These are phyloP conservation scores for Magnaporthiopsis rhizophila DNA, from an alignment of 2,329 filamentous ascomycete species.

Conservation along the genomic window DNA sequence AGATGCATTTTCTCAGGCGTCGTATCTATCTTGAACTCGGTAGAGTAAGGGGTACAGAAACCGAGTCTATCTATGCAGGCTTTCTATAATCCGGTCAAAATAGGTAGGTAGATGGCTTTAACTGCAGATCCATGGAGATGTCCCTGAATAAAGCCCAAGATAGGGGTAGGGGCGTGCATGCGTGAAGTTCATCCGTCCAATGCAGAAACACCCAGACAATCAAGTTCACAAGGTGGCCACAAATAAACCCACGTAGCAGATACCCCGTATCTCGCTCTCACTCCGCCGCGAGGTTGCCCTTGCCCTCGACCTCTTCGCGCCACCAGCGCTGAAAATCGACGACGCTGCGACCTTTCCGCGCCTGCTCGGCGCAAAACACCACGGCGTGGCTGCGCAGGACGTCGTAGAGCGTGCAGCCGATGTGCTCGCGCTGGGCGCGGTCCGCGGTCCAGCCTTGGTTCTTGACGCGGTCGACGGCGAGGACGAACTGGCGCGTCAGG, in stretches of 20 bases:
- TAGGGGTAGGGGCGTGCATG: too few relatives aligned
- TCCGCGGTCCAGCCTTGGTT: constrained; percentile 57
- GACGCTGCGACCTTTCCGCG: constrained; percentile 59
- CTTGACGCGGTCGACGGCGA: constrained; percentile 73
- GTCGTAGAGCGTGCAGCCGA: constrained; percentile 82
- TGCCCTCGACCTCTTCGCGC: constrained; percentile 41
- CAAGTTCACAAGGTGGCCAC: too few relatives aligned
- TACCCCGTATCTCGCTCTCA: neutral
- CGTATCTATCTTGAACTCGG: neutral
- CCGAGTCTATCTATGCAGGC: neutral
- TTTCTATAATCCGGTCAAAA: neutral
- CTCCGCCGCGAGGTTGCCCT: neutral
- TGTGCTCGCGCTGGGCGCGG: constrained; percentile 63
- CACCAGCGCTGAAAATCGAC: constrained; percentile 75
- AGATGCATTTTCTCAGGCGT: neutral
- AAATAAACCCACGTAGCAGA: too few relatives aligned
- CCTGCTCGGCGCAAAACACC: constrained; percentile 91
- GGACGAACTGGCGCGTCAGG: constrained; percentile 72
- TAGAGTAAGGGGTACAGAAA: neutral
- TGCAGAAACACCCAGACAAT: too few relatives aligned
- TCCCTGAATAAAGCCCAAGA: neutral
- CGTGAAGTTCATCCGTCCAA: too few relatives aligned
- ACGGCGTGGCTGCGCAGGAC: constrained; percentile 82
- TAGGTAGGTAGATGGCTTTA: neutral
- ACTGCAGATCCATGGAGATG: neutral